These are phyloP conservation scores for Lichina pygmaea DNA, from an alignment of 495 filamentous ascomycete species.

Conservation along the genomic window DNA sequence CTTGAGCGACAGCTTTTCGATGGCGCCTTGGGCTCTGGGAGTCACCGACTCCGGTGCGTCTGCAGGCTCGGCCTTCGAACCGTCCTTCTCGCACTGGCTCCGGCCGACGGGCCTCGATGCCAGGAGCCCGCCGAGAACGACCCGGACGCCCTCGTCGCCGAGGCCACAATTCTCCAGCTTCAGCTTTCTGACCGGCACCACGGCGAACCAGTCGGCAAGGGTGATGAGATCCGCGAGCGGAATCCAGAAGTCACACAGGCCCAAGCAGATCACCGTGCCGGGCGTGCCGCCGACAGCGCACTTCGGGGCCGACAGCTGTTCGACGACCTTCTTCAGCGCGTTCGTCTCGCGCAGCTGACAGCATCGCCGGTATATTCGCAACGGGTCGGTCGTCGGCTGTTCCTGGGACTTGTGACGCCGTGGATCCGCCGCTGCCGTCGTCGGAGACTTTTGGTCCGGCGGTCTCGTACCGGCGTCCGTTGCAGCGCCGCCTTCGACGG, in stretches of 20 bases:
- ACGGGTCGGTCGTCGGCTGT: constrained; percentile 66
- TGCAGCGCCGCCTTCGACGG: constrained; percentile 32
- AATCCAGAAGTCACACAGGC: constrained; percentile 65
- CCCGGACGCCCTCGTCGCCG: constrained; percentile 59
- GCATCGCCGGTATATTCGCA: constrained; percentile 80
- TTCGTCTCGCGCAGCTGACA: constrained; percentile 82
- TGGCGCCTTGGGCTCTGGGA: constrained; percentile 29
- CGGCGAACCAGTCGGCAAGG: constrained; percentile 74
- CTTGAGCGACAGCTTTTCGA: constrained; percentile 77
- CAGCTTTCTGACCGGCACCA: constrained; percentile 70
- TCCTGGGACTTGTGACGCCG: constrained; percentile 26
- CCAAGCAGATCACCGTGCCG: constrained; percentile 52
- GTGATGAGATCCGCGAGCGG: constrained; percentile 59
- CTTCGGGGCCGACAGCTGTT: constrained; percentile 52
- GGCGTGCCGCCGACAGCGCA: constrained; percentile 28
- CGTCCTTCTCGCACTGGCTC: constrained; percentile 9
- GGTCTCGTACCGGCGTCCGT: constrained; percentile 43
- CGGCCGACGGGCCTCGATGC: constrained; percentile 36
- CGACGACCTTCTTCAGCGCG: constrained; percentile 64
- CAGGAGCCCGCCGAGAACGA: constrained; percentile 65
- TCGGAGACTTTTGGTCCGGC: constrained; percentile 33
- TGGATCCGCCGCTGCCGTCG: constrained; percentile 2
- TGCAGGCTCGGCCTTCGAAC: not conserved
- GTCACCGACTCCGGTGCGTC: not conserved
- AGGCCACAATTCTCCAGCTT: constrained; percentile 67